Conservation (phyloP, 352 stramenopile species). For the Pseudoperonospora humuli region DNA sequence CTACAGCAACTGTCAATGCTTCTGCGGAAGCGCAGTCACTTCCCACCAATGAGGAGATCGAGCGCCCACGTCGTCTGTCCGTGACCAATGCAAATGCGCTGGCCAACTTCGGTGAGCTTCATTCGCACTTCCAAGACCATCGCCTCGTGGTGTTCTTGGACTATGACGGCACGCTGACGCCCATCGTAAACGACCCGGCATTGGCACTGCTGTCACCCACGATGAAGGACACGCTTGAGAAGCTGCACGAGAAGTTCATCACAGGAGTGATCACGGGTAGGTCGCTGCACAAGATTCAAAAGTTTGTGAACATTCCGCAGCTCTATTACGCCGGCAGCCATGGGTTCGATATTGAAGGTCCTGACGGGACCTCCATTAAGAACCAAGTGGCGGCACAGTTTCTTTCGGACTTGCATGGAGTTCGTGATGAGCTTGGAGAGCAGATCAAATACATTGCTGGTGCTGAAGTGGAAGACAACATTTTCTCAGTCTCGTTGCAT, state of each 20-base stretch:
- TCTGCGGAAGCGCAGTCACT: not conserved
- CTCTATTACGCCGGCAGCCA: slow-evolving; percentile 88
- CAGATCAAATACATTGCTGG: slow-evolving; percentile 43
- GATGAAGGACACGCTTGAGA: slow-evolving; percentile 66
- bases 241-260: slow-evolving; percentile 71
- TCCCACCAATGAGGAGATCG: not conserved
- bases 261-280: slow-evolving; percentile 83
- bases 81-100: slow-evolving; percentile 70
- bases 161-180: slow-evolving; percentile 87
- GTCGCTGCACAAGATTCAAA: slow-evolving; percentile 83
- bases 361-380: slow-evolving; percentile 68
- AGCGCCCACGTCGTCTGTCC: slow-evolving; percentile 37
- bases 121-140: slow-evolving; percentile 39
- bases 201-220: slow-evolving; percentile 56
- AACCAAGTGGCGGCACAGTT: slow-evolving; percentile 81
- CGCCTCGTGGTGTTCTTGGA: slow-evolving; percentile 83
- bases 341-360: slow-evolving; percentile 85
- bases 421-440: slow-evolving; percentile 41
- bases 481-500: slow-evolving; percentile 86
- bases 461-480: slow-evolving; percentile 85
- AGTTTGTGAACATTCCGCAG: slow-evolving; percentile 82
- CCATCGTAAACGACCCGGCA: slow-evolving; percentile 84
- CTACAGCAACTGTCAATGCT: slow-evolving; percentile 2
- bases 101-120: slow-evolving; percentile 54
- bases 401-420: slow-evolving; percentile 46